Evolutionary conservation across 768 basidiomycete species (phyloP).

Genomic region (Neoboletus subvelutipes): DNA sequence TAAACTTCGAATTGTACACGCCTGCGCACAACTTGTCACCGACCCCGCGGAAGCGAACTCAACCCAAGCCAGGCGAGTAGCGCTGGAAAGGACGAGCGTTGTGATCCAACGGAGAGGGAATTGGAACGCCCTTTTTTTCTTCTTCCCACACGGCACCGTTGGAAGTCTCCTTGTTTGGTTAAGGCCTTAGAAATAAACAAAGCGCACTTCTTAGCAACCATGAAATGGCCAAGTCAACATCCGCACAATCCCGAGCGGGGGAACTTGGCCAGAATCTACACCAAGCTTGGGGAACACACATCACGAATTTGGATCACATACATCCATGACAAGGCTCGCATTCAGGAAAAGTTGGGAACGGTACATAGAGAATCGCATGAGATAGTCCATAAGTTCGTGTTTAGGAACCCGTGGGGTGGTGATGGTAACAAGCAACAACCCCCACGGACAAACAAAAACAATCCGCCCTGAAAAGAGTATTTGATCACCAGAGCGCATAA

Average conservation of each 20-base stretch:
- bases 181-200: slow-evolving; percentile 19
- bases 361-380: slow-evolving; percentile 29
- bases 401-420: slow-evolving; percentile 3
- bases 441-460: slow-evolving; percentile 22
- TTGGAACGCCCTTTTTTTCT: too few species aligned
- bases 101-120: not conserved
- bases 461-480: slow-evolving; percentile 19
- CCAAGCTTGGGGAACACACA: not conserved
- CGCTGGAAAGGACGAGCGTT: not conserved
- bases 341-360: slow-evolving; percentile 11
- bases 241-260: slow-evolving; percentile 2
- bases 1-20: not conserved
- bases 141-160: slow-evolving; percentile 1
- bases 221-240: slow-evolving; percentile 11
- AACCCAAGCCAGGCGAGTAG: not conserved
- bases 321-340: slow-evolving; percentile 11
- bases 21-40: not conserved
- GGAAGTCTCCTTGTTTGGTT: slow-evolving; percentile 14
- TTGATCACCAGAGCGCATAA: slow-evolving; percentile 19
- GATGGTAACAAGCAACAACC: slow-evolving; percentile 19
- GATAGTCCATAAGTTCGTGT: slow-evolving; percentile 28
- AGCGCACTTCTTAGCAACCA: not conserved
- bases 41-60: not conserved
- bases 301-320: slow-evolving; percentile 12
- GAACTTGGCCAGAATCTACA: not conserved